A percentile compares a stretch with the other conserved stretches of the same genome.
phyloP scores from a whole-genome alignment of 768 basidiomycete species.

The Ramaria rubella region DNA sequence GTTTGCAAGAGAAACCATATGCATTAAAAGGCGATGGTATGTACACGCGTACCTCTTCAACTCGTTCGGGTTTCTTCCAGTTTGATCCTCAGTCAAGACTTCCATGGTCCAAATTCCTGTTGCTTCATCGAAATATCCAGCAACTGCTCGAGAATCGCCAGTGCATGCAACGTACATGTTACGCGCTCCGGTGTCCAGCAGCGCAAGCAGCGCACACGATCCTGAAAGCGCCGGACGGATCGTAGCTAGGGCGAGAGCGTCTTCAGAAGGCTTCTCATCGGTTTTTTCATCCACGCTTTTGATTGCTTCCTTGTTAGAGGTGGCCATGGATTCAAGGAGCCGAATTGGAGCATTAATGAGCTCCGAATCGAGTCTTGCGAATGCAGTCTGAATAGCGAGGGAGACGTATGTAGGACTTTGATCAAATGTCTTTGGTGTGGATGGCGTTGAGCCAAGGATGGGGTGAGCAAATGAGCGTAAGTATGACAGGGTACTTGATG shows the following conservation, averaged over 20 bases:
- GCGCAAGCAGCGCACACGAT: constrained; percentile 83
- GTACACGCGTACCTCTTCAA: constrained; percentile 56
- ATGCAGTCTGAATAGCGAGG: constrained; percentile 68
- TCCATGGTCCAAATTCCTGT: constrained; percentile 84
- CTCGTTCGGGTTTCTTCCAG: constrained; percentile 85
- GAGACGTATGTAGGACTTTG: constrained; percentile 50
- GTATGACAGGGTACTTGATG: constrained; percentile 9
- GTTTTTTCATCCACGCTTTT: constrained; percentile 40
- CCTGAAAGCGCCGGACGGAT: constrained; percentile 86
- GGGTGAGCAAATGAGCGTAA: constrained; percentile 32
- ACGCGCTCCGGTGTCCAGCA: constrained; percentile 77
- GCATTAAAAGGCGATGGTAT: background rate
- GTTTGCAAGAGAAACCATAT: background rate
- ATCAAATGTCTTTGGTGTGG: constrained; percentile 27
- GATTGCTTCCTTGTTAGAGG: constrained; percentile 43
- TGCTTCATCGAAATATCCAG: constrained; percentile 83
- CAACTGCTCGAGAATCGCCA: constrained; percentile 93
- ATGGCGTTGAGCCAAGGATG: background rate
- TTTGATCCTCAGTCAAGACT: constrained; percentile 94
- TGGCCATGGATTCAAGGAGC: constrained; percentile 43
- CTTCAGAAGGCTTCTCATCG: constrained; percentile 57
- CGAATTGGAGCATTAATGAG: constrained; percentile 73
- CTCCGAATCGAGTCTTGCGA: constrained; percentile 77
- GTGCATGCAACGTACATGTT: constrained; percentile 88
- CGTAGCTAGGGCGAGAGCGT: constrained; percentile 62